Conservation (phyloP, 371 early-diverging fungal species). For the Antonospora locustae region DNA sequence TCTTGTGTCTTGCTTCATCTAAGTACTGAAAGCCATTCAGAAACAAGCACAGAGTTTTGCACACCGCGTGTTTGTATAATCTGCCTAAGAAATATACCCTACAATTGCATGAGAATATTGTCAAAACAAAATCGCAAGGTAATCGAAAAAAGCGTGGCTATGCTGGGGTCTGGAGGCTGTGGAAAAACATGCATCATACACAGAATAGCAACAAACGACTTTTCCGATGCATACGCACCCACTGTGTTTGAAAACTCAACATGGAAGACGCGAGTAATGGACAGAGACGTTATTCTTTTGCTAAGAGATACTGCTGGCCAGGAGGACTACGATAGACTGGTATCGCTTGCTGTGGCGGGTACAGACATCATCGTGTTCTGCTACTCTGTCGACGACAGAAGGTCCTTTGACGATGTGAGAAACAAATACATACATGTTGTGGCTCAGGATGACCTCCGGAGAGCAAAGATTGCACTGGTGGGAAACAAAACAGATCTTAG, state of each 20-base stretch:
- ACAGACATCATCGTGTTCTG: conserved; percentile 47
- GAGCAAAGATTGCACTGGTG: not conserved
- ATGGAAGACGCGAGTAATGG: not conserved
- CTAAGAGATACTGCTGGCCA: conserved; percentile 54
- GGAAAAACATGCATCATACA: conserved; percentile 51
- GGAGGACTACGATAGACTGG: conserved; percentile 49
- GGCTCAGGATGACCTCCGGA: not conserved
- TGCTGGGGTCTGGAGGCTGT: conserved; percentile 50
- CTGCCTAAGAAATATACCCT: too few species aligned
- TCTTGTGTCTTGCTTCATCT: too few species aligned
- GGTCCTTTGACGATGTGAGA: conserved; percentile 37
- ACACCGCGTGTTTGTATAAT: too few species aligned
- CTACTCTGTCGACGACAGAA: conserved; percentile 28
- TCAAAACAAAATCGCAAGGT: too few species aligned
- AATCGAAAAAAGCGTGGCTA: conserved; percentile 22
- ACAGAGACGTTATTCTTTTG: conserved; percentile 1
- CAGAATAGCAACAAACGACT: conserved; percentile 28
- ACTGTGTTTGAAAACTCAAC: conserved; percentile 39
- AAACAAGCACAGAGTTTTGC: too few species aligned
- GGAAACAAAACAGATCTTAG: conserved; percentile 1
- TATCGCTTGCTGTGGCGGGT: conserved; percentile 38
- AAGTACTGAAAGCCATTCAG: too few species aligned
- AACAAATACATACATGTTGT: conserved; percentile 14
- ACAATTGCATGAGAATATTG: too few species aligned
- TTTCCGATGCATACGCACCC: conserved; percentile 25